Base-by-base conservation (phyloP, 2,329 filamentous ascomycete species). In the Verticillium zaregamsianum region DNA sequence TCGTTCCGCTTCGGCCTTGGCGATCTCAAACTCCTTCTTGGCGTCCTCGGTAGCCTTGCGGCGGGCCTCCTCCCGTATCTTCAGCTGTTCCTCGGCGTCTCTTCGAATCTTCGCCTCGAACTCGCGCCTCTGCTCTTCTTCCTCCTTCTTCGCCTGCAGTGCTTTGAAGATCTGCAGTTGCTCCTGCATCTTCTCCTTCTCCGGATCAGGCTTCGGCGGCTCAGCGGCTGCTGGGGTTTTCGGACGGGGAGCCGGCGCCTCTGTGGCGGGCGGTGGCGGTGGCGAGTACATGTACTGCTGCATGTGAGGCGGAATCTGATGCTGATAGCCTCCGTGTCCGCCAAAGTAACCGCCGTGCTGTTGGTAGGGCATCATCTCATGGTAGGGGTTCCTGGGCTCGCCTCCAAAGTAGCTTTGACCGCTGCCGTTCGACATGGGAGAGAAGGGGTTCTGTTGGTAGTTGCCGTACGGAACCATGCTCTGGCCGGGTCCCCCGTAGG, bases 121-220 rank as follows among this genome's bases (percentile, higher is more conserved):
- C 58, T 80, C 78, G 5, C 73, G 73, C 61, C 79, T 75, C 67
- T 74, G 78, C 37, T 80, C 77, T 11, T 76, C 77, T 12, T 79
- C 79, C 59, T 80, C 81, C 63, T 75, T 77, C 64, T 73, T 76
- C 33, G 78, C 79, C 61, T 81, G 74, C 33, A 78, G 78, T 4
- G 73, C 75, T 64, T 84, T 79, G 54, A 84, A 77, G 11, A 76
- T 74, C 14, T 80, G 79, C 17, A 91, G 73, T 67, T 89, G 82
- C 64, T 85, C 81, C 64, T 88, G 82, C 61, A 89, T 81, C n/a
- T 79, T 78, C 64, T 89, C 77, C 68, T 86, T 86, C 61, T 89
- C 83, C 2, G 83, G 80, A 59, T 89, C 84, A 33, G 70, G 70
- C 5, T 68, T 69, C 14, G 72, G 71, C 15, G 75, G 74, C 62